Evolutionary conservation across 768 basidiomycete species (phyloP), one percentile per base, ranked within the genome.

Genomic region (Pleurotus eryngii): DNA sequence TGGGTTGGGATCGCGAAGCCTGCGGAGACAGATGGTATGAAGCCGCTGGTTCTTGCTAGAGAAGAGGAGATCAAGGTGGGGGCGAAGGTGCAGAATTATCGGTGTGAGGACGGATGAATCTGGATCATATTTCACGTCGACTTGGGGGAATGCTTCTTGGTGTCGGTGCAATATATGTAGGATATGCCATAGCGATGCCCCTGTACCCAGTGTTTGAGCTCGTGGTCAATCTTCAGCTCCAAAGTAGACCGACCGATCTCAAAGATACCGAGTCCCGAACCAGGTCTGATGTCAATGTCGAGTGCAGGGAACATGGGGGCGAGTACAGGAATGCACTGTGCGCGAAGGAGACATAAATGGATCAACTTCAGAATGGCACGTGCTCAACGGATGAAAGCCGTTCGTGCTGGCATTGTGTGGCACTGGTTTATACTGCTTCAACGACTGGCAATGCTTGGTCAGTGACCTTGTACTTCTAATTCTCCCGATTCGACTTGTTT

Each of bases 31-130:
- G 49, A 94, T 90, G 5, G 88, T 91, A 56, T 89, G 88, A 17
- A 94, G 77, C 18, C 91, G 83, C 62, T 94, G 92, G 58, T 87
- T 80, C 62, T 81, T 81, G 9, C 87, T 84, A 15, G 91, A 90
- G 70, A 93, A 94, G 45, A 94, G 77, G n/a, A 94, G 80, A 67
- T 92, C 90, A 54, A 94, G 76, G 67, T 93, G 88, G 1, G 91
- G 91, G 15, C 86, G 84, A 24, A 92, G 72, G 64, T 92, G 89
- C 0, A 94, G 72, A 64, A 94, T 80, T 20, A 93, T 76, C 1
- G 90, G 90, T 0, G 90, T 88, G 1, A 80, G 84, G 11, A 82
- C 75, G 12, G 88, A 80, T 27, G 84, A 71, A 63, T 90, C 87
- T 26, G 83, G 81, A 66, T 94, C 91, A 62, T 85, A 92, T 72